These are phyloP conservation scores for Mycosarcoma maydis DNA, from an alignment of 1,284 basidiomycete species.

Conservation along the genomic window DNA sequence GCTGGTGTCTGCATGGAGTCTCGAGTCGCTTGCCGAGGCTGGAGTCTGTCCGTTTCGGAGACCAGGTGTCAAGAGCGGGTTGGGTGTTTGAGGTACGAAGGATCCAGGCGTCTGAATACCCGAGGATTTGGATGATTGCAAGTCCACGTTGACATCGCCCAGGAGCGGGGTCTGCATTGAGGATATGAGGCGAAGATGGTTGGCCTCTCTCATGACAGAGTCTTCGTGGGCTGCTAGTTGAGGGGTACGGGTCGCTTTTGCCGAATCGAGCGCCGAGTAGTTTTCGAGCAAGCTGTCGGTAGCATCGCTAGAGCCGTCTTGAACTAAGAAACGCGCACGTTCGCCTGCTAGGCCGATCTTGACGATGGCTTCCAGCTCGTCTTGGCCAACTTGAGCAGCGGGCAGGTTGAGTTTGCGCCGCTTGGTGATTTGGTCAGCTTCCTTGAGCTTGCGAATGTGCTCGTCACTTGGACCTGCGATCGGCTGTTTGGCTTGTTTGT, in stretches of 20 bases:
- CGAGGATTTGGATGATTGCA: conserved; percentile 6
- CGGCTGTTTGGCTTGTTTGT: conserved; percentile 77
- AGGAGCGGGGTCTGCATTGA: conserved; percentile 91
- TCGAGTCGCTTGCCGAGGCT: not conserved
- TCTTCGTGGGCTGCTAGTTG: conserved; percentile 81
- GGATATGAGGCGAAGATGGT: conserved; percentile 91
- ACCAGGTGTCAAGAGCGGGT: conserved; percentile 82
- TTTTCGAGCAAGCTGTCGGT: conserved; percentile 87
- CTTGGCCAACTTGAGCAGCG: conserved; percentile 91
- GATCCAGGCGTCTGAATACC: conserved; percentile 5
- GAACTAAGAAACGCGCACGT: conserved; percentile 83
- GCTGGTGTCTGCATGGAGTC: conserved; percentile 9
- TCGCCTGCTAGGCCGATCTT: conserved; percentile 96
- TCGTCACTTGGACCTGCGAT: conserved; percentile 76
- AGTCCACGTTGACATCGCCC: conserved; percentile 90
- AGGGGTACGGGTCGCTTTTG: conserved; percentile 89
- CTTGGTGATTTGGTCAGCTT: conserved; percentile 92
- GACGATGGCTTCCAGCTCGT: conserved; percentile 95
- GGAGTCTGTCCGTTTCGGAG: conserved; percentile 17
- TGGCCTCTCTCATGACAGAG: conserved; percentile 84
- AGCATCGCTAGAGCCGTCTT: conserved; percentile 74
- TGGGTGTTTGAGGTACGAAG: conserved; percentile 83
- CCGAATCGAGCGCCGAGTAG: conserved; percentile 87
- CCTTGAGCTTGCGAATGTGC: conserved; percentile 95
- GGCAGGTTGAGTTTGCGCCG: conserved; percentile 87